Base-by-base conservation (phyloP, 2,329 filamentous ascomycete genomes). In the Microdochium nivale region DNA sequence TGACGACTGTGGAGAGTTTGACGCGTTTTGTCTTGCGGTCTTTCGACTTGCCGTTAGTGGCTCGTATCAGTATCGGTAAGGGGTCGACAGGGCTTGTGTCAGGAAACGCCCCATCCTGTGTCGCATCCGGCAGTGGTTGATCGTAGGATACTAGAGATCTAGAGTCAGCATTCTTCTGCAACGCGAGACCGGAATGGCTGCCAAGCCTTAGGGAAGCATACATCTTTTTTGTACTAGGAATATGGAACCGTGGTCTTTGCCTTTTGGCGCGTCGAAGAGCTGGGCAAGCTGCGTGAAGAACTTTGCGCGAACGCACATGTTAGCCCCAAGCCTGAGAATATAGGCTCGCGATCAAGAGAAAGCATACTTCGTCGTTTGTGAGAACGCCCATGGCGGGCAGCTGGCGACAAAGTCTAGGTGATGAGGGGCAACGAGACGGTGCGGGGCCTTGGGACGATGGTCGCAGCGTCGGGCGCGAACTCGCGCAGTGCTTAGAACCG, bases 1-100 rank as follows among this genome's bases (percentile, higher is more conserved):
- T 78, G 1, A 97, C 90, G 0, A 96, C 69, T 0, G 94, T 97
- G 2, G 88, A 89, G 25, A 96, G 65, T 68, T 91, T 95, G 58
- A 88, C 70, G 58, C 86, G 84, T 52, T 76, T 67, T 40, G 74
- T 67, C 51, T 77, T 76, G 56, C 78, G 75, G 55, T 70, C 73
- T 60, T 79, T 82, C 49, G 73, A 79, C 63, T 86, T 88, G 61
- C 88, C 90, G 67, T 97, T 89, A 32, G 87, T 87, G 14, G 90
- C 92, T 54, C 90, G 85, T 58, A 99, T 81, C 46, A 97, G 73
- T 53, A 97, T 73, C 8, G 90, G 86, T 14, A 87, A 71, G 5
- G 84, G 83, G 25, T 72, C 70, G 11, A 77, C 69, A 14, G 77
- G 78, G 53, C 78, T 69, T 1, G 84, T 74, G 58, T 89, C 84